These are phyloP conservation scores for Vachellia pachyceras DNA, from an alignment of 306 rosid species.

Conservation along the genomic window DNA sequence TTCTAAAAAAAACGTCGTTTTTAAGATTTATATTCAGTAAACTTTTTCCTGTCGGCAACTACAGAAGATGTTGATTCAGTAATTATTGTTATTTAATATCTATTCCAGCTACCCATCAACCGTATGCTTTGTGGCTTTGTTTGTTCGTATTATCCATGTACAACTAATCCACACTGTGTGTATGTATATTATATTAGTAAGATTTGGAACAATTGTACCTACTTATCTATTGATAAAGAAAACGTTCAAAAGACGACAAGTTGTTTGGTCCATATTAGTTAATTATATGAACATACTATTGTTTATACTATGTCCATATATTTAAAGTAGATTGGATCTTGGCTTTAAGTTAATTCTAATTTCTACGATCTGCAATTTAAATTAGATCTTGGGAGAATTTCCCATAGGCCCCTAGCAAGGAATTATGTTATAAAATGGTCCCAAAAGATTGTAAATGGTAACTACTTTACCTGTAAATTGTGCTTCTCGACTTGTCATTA, in stretches of 20 bases:
- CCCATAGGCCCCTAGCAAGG: too few species aligned
- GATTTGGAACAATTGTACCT: conserved; percentile 39
- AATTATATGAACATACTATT: conserved; percentile 15
- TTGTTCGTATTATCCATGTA: too few species aligned
- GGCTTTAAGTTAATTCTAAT: neutral
- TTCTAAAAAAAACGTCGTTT: neutral
- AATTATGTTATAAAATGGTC: too few species aligned
- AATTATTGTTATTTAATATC: conserved; percentile 33
- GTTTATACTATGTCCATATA: conserved; percentile 26
- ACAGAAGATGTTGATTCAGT: neutral
- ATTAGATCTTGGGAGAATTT: too few species aligned
- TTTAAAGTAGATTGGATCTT: neutral
- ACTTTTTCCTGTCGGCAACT: neutral
- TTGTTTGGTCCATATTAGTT: neutral
- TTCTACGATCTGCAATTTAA: neutral
- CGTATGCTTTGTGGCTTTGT: too few species aligned
- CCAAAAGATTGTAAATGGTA: too few species aligned
- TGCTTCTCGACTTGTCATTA: too few species aligned
- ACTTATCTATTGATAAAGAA: conserved; percentile 29
- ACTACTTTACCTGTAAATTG: too few species aligned
- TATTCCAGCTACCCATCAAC: conserved; percentile 40
- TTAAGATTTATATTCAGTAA: neutral
- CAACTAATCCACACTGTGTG: conserved; percentile 11
- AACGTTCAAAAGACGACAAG: neutral
- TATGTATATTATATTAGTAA: conserved; percentile 20